Percentiles rank a stretch among this genome's conserved stretches.
These are phyloP conservation scores for Diplodia intermedia DNA, from an alignment of 2,329 filamentous ascomycete genomes.

Conservation along the genomic window DNA sequence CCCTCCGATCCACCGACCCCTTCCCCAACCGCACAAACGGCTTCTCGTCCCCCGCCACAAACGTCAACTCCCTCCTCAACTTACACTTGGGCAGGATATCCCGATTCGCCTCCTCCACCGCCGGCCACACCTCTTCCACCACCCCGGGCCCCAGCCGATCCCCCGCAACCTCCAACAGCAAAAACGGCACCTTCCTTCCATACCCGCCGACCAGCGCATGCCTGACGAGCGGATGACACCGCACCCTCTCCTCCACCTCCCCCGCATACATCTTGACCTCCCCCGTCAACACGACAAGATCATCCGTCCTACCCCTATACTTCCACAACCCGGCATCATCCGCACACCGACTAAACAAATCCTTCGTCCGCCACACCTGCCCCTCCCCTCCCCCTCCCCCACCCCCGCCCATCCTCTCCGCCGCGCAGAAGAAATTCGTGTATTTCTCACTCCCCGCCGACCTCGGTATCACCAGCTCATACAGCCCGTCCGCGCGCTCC, in stretches of 20 bases:
- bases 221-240: neutral
- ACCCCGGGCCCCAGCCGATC: neutral
- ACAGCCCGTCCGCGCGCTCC: neutral
- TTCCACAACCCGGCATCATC: slow-evolving; percentile 10
- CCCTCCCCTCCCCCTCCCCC: neutral
- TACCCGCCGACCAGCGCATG: slow-evolving; percentile 4
- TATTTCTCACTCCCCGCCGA: neutral
- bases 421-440: neutral
- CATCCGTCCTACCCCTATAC: slow-evolving; percentile 19
- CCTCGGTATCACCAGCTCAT: neutral
- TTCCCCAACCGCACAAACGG: slow-evolving; percentile 15
- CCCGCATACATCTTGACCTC: slow-evolving; percentile 31
- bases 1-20: slow-evolving; percentile 22
- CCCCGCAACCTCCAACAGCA: slow-evolving; percentile 5
- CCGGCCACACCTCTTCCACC: slow-evolving; percentile 16
- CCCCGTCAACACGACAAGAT: slow-evolving; percentile 21
- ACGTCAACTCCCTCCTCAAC: slow-evolving; percentile 13
- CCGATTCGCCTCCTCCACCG: slow-evolving; percentile 31
- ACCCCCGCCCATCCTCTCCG: slow-evolving; percentile 27
- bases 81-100: neutral
- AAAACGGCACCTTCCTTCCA: slow-evolving; percentile 5
- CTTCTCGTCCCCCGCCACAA: slow-evolving; percentile 10
- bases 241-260: slow-evolving; percentile 5
- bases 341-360: slow-evolving; percentile 35
- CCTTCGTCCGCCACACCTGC: slow-evolving; percentile 38